These are phyloP conservation scores for Porphyridium purpureum DNA, from an alignment of 23 red algal genomes.

Conservation along the genomic window DNA sequence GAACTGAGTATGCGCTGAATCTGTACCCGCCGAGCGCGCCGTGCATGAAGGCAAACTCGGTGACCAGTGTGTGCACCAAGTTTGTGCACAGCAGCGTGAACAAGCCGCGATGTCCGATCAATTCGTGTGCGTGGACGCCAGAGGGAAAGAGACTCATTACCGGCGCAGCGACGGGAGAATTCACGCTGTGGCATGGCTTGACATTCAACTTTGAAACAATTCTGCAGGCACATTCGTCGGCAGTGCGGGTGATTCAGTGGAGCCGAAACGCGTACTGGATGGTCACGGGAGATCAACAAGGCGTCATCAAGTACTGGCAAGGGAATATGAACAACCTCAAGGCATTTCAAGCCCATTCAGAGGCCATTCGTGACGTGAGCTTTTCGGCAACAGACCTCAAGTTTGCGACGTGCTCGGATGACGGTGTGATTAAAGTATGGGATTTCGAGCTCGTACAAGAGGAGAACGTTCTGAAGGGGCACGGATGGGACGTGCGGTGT, in stretches of 20 bases:
- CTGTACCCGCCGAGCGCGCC: slow-evolving; percentile 56
- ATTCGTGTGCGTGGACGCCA: slow-evolving; percentile 91
- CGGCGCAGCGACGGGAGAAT: slow-evolving; percentile 89
- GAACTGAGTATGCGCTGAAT: slow-evolving; percentile 54
- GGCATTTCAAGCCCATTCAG: slow-evolving; percentile 81
- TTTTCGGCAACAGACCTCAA: slow-evolving; percentile 74
- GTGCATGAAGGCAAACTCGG: slow-evolving; percentile 47
- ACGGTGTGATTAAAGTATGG: slow-evolving; percentile 84
- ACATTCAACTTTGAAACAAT: slow-evolving; percentile 99
- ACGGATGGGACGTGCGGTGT: slow-evolving; percentile 97
- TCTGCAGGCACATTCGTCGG: slow-evolving; percentile 81
- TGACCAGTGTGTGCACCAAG: slow-evolving; percentile 71
- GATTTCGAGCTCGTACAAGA: slow-evolving; percentile 56
- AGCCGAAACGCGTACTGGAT: slow-evolving; percentile 91
- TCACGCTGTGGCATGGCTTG: slow-evolving; percentile 95
- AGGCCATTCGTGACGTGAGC: slow-evolving; percentile 78
- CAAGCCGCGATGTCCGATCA: slow-evolving; percentile 81
- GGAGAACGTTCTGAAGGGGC: slow-evolving; percentile 76
- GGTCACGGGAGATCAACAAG: slow-evolving; percentile 80
- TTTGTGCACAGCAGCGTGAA: slow-evolving; percentile 93
- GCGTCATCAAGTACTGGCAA: slow-evolving; percentile 96
- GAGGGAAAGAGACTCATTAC: slow-evolving; percentile 78
- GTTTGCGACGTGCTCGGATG: slow-evolving; percentile 93
- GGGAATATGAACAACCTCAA: slow-evolving; percentile 98
- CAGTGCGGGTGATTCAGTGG: slow-evolving; percentile 79